Evolutionary conservation across 768 basidiomycete genomes (phyloP).

Genomic region (Phallus indusiatus): DNA sequence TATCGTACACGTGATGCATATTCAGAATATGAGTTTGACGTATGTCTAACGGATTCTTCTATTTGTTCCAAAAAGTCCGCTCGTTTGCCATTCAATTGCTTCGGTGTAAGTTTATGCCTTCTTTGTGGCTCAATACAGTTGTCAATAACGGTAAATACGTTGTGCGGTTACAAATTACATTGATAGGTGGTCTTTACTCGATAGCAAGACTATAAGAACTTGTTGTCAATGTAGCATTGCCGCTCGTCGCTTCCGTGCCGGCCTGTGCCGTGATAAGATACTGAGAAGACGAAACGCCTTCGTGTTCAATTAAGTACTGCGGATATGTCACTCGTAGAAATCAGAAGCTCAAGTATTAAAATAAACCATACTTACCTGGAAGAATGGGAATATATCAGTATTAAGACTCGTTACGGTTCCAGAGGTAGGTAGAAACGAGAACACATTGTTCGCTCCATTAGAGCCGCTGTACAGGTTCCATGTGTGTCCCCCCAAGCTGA

Average conservation of each 20-base stretch:
- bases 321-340: not conserved
- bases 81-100: too few species aligned
- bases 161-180: too few species aligned
- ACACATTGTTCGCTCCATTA: constrained; percentile 41
- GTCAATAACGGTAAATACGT: too few species aligned
- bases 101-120: too few species aligned
- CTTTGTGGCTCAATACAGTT: too few species aligned
- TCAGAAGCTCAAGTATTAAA: not conserved
- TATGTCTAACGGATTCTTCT: too few species aligned
- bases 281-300: constrained; percentile 39
- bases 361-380: constrained; percentile 27
- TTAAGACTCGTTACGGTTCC: constrained; percentile 37
- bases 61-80: too few species aligned
- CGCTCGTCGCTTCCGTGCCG: constrained; percentile 48
- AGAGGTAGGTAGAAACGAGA: constrained; percentile 31
- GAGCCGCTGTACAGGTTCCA: constrained; percentile 50
- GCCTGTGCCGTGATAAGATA: constrained; percentile 51
- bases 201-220: constrained; percentile 5
- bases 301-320: constrained; percentile 42
- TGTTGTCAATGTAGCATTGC: constrained; percentile 8
- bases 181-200: not conserved
- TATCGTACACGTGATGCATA: too few species aligned
- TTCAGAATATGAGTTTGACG: too few species aligned
- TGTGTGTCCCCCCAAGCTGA: constrained; percentile 38
- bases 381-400: constrained; percentile 44